Percentiles rank a stretch among this genome's conserved stretches.
phyloP scores from a whole-genome alignment of 306 rosid species.

The Cicer bijugum region DNA sequence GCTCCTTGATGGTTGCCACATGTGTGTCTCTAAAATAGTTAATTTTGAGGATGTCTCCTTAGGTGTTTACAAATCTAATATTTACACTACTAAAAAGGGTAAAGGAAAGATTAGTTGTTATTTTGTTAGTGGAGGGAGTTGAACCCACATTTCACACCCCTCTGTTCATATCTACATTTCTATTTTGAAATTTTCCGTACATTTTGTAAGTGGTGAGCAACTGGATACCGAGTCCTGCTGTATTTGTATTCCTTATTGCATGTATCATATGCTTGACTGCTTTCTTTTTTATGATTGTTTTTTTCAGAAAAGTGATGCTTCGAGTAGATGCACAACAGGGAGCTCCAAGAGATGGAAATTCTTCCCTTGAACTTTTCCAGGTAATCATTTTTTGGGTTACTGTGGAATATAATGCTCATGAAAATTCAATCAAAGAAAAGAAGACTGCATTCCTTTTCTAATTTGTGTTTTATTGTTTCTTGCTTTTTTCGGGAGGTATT shows the following conservation, averaged over 20 bases:
- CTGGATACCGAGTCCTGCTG: slow-evolving; percentile 12
- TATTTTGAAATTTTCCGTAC: slow-evolving; percentile 9
- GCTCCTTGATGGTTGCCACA: slow-evolving; percentile 27
- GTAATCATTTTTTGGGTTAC: slow-evolving; percentile 48
- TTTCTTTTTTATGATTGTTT: slow-evolving; percentile 34
- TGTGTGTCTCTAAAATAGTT: slow-evolving; percentile 26
- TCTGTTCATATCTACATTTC: slow-evolving; percentile 8
- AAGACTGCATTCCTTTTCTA: slow-evolving; percentile 12
- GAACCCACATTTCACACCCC: not conserved
- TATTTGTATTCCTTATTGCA: slow-evolving; percentile 17
- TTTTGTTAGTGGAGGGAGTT: too few relatives aligned
- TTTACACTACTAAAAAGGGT: slow-evolving; percentile 6
- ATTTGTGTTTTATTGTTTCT: not conserved
- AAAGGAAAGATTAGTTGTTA: not conserved
- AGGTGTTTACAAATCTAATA: not conserved
- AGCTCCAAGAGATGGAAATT: slow-evolving; percentile 89
- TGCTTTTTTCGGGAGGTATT: not conserved
- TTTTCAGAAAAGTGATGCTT: slow-evolving; percentile 86
- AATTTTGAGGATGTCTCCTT: slow-evolving; percentile 10
- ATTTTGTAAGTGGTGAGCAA: slow-evolving; percentile 22
- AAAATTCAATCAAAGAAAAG: slow-evolving; percentile 23
- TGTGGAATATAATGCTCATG: slow-evolving; percentile 19
- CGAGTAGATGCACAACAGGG: slow-evolving; percentile 99
- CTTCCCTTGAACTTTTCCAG: slow-evolving; percentile 87
- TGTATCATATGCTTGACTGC: slow-evolving; percentile 24